Base-by-base conservation (phyloP, 345 rosid genomes). In the Hypericum androsaemum region DNA sequence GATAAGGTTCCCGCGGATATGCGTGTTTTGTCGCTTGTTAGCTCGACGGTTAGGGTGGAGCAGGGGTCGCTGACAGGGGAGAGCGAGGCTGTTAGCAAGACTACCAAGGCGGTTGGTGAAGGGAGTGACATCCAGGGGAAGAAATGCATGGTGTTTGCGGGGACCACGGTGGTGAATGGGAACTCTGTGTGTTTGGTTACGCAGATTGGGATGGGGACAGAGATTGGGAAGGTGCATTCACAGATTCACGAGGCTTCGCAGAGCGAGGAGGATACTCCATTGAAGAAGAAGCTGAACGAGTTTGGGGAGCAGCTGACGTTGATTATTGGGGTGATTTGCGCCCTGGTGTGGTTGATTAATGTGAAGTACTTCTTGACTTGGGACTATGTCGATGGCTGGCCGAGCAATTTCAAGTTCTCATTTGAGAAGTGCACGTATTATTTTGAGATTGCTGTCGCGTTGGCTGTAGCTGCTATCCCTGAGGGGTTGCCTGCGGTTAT, bases 401-500 rank as follows among this genome's bases (percentile, higher is more conserved):
- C 92, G 22, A 66, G 61, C 40, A 83, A 89, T 57, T 10, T 86
- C 17, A 66, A 46, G 43, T 89, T 89, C 49, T 89, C 95, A 3
- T 86, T 89, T 37, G 82, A 80, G 75, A 89, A 84, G 62, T 86
- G 97, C 59, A 89, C 95, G 17, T 89, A 86, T 62, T 84, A 89
- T 71, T 86, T 89, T 74, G 85, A 89, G 68, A 89, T 89, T 59
- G 95, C 97, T 0, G 90, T 86, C 59, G 94, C 97, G 39, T 81
- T 89, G 14, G 95, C 97, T 12, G 95, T 89, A 37, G 97, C 95
- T 10, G 97, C 97, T 10, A 89, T 89, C 37, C 97, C 97, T 0
- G 97, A 89, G 74, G 97, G 95, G 53, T 84, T 89, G 63, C 97
- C 97, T 22, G 95, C 97, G 3, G 97, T 89, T 50, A 86, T 89